Base-by-base conservation (phyloP, 768 basidiomycete genomes). In the Russula emetica region DNA sequence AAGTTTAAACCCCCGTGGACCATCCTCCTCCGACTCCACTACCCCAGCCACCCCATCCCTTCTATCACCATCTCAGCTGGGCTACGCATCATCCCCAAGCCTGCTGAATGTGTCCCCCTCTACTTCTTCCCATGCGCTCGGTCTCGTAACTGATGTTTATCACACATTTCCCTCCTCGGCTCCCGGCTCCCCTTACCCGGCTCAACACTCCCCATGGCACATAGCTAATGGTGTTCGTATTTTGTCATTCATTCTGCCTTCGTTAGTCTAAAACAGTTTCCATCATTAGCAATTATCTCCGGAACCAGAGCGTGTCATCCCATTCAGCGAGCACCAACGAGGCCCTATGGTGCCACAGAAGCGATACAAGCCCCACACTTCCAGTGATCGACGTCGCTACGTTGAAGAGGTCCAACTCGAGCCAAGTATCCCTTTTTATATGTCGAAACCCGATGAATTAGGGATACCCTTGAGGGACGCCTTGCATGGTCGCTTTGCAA, bases 351-450 rank as follows among this genome's bases (percentile, higher is more conserved):
- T 92, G 16, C 88, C 86, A 11, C 90, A 92, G 72, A 74, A 68
- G 34, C 84, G 87, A 74, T 92, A 91, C 71, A 83, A 82, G 66
- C 90, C 90, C 1, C 85, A 88, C 70, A 90, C 90, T 3, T 85
- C 83, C 59, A 88, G 86, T 63, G 89, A 91, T 73, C 80, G 83
- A 42, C 83, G 84, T 44, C 85, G 90, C 24, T 92, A 91, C 67
- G 88, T 91, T 28, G 85, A 84, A 61, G 85, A 90, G 57, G 84
- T 86, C 45, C 71, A 79, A 1, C 77, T 91, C 52, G 84, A 86
- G 68, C 72, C 72, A 5, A 87, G 88, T 1, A 84, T 91, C 65
- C 80, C 82, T 68, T 91, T 91, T 71, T 77, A 74, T 72, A 78
- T 78, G 63, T 76, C 82, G 26, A 73, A 77, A 58, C 82, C 85